Conservation (phyloP, 768 basidiomycete species). For the Pleurotus salmoneostramineus region DNA sequence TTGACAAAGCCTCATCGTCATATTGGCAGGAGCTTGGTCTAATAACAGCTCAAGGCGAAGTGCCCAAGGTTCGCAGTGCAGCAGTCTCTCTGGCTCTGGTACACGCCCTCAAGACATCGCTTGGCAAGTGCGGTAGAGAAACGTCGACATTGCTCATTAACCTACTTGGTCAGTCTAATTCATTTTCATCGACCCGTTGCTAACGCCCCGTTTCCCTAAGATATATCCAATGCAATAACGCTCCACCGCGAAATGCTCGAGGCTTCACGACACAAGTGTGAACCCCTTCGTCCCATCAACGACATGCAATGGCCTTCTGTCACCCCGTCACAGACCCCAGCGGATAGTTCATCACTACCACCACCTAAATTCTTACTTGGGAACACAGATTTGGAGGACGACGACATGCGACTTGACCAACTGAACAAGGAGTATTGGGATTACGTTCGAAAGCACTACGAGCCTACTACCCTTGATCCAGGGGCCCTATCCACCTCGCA, state of each 20-base stretch:
- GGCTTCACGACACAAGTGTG: slow-evolving; percentile 69
- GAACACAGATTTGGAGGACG: slow-evolving; percentile 33
- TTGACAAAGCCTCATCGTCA: slow-evolving; percentile 66
- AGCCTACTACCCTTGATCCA: slow-evolving; percentile 36
- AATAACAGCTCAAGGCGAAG: slow-evolving; percentile 54
- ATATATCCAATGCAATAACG: slow-evolving; percentile 81
- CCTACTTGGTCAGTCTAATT: slow-evolving; percentile 46
- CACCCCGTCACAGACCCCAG: slow-evolving; percentile 13
- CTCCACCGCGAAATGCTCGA: slow-evolving; percentile 86
- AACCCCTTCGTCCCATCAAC: slow-evolving; percentile 35
- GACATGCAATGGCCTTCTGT: slow-evolving; percentile 77
- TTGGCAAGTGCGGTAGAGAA: slow-evolving; percentile 55
- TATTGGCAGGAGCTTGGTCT: slow-evolving; percentile 64
- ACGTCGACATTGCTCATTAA: slow-evolving; percentile 48
- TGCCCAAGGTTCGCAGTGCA: slow-evolving; percentile 71
- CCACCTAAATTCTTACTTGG: slow-evolving; percentile 9
- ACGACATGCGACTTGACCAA: slow-evolving; percentile 12
- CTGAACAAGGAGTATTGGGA: slow-evolving; percentile 62
- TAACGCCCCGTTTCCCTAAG: not conserved
- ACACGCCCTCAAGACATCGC: slow-evolving; percentile 72
- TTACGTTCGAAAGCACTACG: slow-evolving; percentile 50
- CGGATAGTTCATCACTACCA: not conserved
- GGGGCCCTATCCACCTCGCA: slow-evolving; percentile 37
- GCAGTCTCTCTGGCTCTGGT: slow-evolving; percentile 68
- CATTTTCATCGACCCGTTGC: too few species aligned